A percentile compares a stretch with the other conserved stretches of the same genome.
Evolutionary conservation across 1,284 basidiomycete species (phyloP).

Genomic region (Trametes versicolor): DNA sequence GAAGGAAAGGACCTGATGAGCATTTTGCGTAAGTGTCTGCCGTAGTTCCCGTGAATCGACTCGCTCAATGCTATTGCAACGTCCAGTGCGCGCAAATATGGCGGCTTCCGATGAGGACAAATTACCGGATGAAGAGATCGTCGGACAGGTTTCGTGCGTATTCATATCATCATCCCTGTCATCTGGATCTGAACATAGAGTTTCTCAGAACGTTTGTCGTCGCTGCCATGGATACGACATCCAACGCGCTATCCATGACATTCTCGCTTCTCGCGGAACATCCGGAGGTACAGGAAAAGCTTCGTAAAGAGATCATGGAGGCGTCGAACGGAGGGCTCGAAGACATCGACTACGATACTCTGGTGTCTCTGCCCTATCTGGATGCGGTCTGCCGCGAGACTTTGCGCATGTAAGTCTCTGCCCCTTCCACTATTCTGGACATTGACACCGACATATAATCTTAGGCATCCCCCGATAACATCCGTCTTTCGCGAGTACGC

Average conservation of each 20-base stretch:
- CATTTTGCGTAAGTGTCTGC: slow-evolving; percentile 36
- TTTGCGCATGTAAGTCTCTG: slow-evolving; percentile 26
- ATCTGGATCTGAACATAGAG: neutral
- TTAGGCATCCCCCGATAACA: slow-evolving; percentile 5
- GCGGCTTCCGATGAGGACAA: slow-evolving; percentile 33
- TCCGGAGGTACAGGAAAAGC: slow-evolving; percentile 26
- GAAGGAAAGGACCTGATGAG: slow-evolving; percentile 44
- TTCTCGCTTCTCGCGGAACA: slow-evolving; percentile 28
- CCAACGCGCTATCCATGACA: slow-evolving; percentile 30
- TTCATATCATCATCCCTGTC: neutral
- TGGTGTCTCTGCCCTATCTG: slow-evolving; percentile 32
- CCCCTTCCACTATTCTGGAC: neutral
- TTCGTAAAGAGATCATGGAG: slow-evolving; percentile 27
- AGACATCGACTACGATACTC: slow-evolving; percentile 26
- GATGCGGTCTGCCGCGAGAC: slow-evolving; percentile 36
- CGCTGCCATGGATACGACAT: slow-evolving; percentile 33
- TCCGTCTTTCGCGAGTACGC: slow-evolving; percentile 6
- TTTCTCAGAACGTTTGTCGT: slow-evolving; percentile 24
- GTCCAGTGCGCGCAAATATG: slow-evolving; percentile 38
- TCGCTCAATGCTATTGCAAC: neutral
- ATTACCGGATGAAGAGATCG: slow-evolving; percentile 38
- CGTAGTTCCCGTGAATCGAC: neutral
- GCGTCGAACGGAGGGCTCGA: slow-evolving; percentile 14
- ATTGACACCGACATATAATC: neutral
- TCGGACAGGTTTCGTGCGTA: slow-evolving; percentile 38